A percentile compares a stretch with the other conserved stretches of the same genome.
phyloP scores from a whole-genome alignment of 2,329 filamentous ascomycete genomes.

The Claviceps fusiformis region DNA sequence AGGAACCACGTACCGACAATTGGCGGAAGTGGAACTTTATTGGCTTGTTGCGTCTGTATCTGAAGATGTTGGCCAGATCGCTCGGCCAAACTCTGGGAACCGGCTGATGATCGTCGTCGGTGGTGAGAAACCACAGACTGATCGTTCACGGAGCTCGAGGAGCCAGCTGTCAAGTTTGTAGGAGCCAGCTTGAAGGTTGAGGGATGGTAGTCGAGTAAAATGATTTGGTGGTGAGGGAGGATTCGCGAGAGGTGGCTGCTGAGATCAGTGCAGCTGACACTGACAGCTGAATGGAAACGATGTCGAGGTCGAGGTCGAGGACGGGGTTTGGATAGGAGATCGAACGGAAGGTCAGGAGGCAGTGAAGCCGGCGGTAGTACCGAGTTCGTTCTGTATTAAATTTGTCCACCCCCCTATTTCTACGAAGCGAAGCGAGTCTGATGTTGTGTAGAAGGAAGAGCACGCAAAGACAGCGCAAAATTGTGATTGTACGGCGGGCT shows the following conservation, averaged over 20 bases:
- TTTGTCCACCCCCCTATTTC: not conserved
- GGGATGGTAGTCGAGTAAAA: slow-evolving; percentile 6
- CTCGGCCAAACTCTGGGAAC: slow-evolving; percentile 17
- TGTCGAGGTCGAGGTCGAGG: not conserved
- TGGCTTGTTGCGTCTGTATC: slow-evolving; percentile 17
- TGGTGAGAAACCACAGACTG: slow-evolving; percentile 33
- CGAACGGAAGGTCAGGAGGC: not conserved
- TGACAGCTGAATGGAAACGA: not conserved
- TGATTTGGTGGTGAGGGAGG: not conserved
- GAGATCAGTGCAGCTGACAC: not conserved
- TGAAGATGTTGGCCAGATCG: slow-evolving; percentile 18
- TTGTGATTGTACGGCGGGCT: too few relatives aligned
- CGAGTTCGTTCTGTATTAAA: not conserved
- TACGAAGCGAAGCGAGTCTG: not conserved
- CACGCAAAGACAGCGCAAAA: not conserved
- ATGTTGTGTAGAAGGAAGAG: not conserved
- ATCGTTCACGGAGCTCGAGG: slow-evolving; percentile 41
- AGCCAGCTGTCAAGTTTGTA: slow-evolving; percentile 33
- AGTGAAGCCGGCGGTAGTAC: not conserved
- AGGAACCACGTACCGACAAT: slow-evolving; percentile 37
- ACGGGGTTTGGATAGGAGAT: not conserved
- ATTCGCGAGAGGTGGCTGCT: not conserved
- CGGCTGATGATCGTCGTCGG: slow-evolving; percentile 34
- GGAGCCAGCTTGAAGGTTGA: slow-evolving; percentile 34
- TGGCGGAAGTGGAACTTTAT: slow-evolving; percentile 30